phyloP scores from a whole-genome alignment of 805 yeast species.

The Lipomyces sp. region DNA sequence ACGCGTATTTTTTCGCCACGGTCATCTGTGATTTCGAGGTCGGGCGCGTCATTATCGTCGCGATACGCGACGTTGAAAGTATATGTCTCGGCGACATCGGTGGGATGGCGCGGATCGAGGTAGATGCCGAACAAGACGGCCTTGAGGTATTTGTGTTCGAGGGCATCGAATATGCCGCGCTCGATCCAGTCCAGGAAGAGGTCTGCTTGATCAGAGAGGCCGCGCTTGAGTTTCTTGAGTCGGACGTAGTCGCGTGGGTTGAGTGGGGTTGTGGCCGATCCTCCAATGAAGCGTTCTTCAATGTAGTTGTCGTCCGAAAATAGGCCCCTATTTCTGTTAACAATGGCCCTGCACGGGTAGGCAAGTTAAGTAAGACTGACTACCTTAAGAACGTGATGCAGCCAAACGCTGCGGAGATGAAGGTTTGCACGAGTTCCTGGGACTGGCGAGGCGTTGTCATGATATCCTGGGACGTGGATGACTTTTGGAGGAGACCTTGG shows the following conservation, averaged over 20 bases:
- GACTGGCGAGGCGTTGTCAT: constrained; percentile 43
- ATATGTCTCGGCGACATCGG: constrained; percentile 56
- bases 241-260: constrained; percentile 49
- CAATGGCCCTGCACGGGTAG: too few species aligned
- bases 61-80: constrained; percentile 55
- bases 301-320: constrained; percentile 60
- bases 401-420: constrained; percentile 59
- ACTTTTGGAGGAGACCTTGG: constrained; percentile 18
- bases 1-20: constrained; percentile 39
- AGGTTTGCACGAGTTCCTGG: constrained; percentile 54
- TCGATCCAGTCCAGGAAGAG: constrained; percentile 60
- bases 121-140: constrained; percentile 55
- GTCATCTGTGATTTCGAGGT: constrained; percentile 39
- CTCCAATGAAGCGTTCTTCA: constrained; percentile 54
- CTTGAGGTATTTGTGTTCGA: constrained; percentile 51
- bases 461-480: constrained; percentile 14
- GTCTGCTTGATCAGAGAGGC: constrained; percentile 56
- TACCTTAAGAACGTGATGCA: constrained; percentile 56
- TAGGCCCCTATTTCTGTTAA: constrained; percentile 50
- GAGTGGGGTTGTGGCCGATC: constrained; percentile 37
- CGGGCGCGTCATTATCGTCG: constrained; percentile 25
- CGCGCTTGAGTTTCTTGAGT: constrained; percentile 56
- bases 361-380: not conserved
- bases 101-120: constrained; percentile 51
- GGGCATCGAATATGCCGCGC: constrained; percentile 53